phyloP scores from a whole-genome alignment of 75 land plant genomes.

The Cryptomeria japonica region DNA sequence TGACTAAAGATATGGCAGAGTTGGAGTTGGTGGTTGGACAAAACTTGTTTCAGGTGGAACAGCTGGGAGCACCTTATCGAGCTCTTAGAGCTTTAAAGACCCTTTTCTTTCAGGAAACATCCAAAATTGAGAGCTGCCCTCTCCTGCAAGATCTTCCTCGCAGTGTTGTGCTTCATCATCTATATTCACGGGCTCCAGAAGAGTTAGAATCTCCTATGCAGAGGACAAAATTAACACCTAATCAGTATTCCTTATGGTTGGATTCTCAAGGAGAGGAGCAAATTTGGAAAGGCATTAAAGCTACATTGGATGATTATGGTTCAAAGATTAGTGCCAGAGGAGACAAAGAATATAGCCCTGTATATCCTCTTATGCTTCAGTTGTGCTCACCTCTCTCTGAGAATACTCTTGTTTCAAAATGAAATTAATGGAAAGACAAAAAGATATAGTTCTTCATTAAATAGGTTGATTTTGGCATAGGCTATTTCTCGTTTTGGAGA shows the following conservation, averaged over 20 bases:
- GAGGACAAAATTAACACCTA: slow-evolving; percentile 70
- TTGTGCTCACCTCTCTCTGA: slow-evolving; percentile 61
- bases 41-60: slow-evolving; percentile 92
- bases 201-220: slow-evolving; percentile 92
- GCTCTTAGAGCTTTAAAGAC: slow-evolving; percentile 92
- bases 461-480: neutral
- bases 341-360: slow-evolving; percentile 91
- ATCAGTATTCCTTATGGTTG: slow-evolving; percentile 91
- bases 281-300: slow-evolving; percentile 92
- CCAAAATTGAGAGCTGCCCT: slow-evolving; percentile 75
- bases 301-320: slow-evolving; percentile 94
- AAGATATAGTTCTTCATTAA: neutral
- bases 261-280: slow-evolving; percentile 94
- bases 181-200: slow-evolving; percentile 87
- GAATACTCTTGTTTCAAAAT: slow-evolving; percentile 21
- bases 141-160: slow-evolving; percentile 84
- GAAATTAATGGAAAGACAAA: slow-evolving; percentile 12
- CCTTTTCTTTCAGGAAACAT: slow-evolving; percentile 85
- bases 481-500: neutral
- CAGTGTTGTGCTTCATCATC: slow-evolving; percentile 89
- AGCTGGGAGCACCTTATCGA: slow-evolving; percentile 89
- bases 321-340: slow-evolving; percentile 73
- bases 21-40: slow-evolving; percentile 95
- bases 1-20: slow-evolving; percentile 97
- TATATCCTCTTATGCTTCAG: slow-evolving; percentile 84